Percentiles rank a stretch among this genome's conserved stretches.
phyloP scores from a whole-genome alignment of 768 basidiomycete species.

The Amanita rubescens region DNA sequence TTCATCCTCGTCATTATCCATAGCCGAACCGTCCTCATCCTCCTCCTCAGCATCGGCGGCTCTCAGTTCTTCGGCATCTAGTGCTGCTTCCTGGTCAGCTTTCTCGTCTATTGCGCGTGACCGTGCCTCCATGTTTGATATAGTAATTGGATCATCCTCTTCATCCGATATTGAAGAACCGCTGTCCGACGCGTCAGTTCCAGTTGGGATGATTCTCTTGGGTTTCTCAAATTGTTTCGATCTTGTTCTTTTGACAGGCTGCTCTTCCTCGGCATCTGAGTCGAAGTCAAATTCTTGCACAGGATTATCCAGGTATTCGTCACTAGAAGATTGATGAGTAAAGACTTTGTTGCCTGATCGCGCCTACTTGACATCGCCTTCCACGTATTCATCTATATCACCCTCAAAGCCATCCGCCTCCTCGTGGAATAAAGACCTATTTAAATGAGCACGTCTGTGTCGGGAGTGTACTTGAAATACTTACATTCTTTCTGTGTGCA shows the following conservation, averaged over 20 bases:
- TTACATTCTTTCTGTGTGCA: conserved; percentile 27
- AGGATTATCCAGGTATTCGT: conserved; percentile 42
- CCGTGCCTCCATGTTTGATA: conserved; percentile 75
- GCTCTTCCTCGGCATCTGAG: conserved; percentile 47
- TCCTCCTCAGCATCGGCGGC: conserved; percentile 36
- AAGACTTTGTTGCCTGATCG: not conserved
- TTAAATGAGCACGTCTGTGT: conserved; percentile 8
- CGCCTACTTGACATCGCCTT: conserved; percentile 39
- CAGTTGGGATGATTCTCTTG: conserved; percentile 41
- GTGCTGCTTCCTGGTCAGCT: conserved; percentile 58
- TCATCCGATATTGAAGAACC: conserved; percentile 38
- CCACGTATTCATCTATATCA: conserved; percentile 43
- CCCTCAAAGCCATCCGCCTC: conserved; percentile 33
- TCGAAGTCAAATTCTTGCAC: conserved; percentile 58
- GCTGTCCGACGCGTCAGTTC: conserved; percentile 29
- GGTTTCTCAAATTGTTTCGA: conserved; percentile 47
- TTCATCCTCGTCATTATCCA: conserved; percentile 34
- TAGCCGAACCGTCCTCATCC: conserved; percentile 33
- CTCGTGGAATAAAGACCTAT: conserved; percentile 39
- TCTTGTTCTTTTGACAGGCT: conserved; percentile 36
- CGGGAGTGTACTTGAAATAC: not conserved
- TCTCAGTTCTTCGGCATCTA: conserved; percentile 61
- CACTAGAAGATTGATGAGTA: conserved; percentile 22
- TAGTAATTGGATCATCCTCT: conserved; percentile 52
- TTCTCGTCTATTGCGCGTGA: conserved; percentile 70